A percentile compares a stretch with the other conserved stretches of the same genome.
phyloP scores from a whole-genome alignment of 805 yeast species.

The Grigorovia transvaalensis region DNA sequence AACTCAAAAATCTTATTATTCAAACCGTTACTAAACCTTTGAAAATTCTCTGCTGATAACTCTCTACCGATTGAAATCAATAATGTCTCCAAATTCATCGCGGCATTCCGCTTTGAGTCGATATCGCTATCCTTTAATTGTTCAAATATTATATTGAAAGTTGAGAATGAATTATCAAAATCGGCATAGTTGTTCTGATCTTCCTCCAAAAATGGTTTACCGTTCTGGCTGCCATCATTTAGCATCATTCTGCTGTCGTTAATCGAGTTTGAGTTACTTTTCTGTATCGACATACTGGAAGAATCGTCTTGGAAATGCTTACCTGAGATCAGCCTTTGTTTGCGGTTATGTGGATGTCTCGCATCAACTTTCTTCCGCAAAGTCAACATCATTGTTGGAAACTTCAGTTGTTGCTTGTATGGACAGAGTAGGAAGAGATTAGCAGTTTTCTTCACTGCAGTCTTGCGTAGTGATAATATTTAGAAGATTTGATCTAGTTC shows the following conservation, averaged over 20 bases:
- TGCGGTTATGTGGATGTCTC: constrained; percentile 13
- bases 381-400: constrained; percentile 11
- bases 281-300: constrained; percentile 15
- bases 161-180: constrained; percentile 21
- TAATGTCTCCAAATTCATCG: constrained; percentile 59
- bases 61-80: constrained; percentile 70
- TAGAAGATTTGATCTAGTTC: no score
- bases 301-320: constrained; percentile 17
- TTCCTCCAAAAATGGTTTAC: constrained; percentile 11
- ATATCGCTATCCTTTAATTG: constrained; percentile 29
- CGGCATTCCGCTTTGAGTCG: constrained; percentile 39
- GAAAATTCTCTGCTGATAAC: constrained; percentile 68
- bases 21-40: constrained; percentile 72
- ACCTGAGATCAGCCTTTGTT: constrained; percentile 14
- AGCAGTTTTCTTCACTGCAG: no score
- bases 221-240: constrained; percentile 10
- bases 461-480: no score
- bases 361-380: constrained; percentile 20
- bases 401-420: background rate
- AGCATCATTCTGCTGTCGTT: constrained; percentile 12
- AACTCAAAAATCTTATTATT: constrained; percentile 81
- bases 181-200: constrained; percentile 15
- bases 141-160: constrained; percentile 30
- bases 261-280: constrained; percentile 5
- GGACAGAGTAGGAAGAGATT: no score